Percentiles rank a stretch among this genome's conserved stretches.
Evolutionary conservation across 139 green algal genomes (phyloP).

Genomic region (Gonium pectorale): DNA sequence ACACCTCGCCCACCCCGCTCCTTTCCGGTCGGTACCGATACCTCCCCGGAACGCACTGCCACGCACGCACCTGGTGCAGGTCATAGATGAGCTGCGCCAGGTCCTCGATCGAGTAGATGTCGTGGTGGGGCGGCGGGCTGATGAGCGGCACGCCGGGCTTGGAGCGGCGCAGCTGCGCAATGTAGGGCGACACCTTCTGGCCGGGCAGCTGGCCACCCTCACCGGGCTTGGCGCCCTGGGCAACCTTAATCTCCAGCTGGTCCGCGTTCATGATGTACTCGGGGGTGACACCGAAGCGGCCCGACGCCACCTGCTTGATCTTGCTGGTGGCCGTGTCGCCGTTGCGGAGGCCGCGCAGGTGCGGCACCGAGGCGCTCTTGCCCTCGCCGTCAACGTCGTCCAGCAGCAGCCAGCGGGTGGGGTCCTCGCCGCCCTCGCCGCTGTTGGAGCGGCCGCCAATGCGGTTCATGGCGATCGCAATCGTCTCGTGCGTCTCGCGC

Average conservation of each 20-base stretch:
- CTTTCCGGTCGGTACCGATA: too few relatives aligned
- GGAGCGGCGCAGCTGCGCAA: constrained; percentile 92
- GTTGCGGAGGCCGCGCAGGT: constrained; percentile 94
- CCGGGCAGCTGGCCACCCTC: constrained; percentile 98
- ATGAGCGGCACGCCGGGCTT: constrained; percentile 98
- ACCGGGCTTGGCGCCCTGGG: constrained; percentile 91
- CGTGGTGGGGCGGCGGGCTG: constrained; percentile 97
- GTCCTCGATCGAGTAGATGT: constrained; percentile 99
- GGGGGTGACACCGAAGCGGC: constrained; percentile 98
- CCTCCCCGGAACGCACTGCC: background rate
- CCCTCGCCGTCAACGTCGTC: constrained; percentile 84
- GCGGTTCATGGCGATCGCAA: constrained; percentile 99
- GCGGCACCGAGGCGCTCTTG: constrained; percentile 81
- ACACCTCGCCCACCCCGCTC: too few relatives aligned
- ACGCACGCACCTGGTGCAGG: constrained; percentile 69
- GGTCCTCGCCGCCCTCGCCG: constrained; percentile 96
- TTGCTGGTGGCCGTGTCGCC: constrained; percentile 93
- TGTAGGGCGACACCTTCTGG: constrained; percentile 97
- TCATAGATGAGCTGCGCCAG: constrained; percentile 99
- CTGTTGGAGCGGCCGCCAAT: constrained; percentile 97
- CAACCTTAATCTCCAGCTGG: constrained; percentile 99
- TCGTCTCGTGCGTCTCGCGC: constrained; percentile 97
- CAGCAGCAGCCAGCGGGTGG: constrained; percentile 83
- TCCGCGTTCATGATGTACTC: constrained; percentile 98
- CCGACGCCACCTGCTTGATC: constrained; percentile 96